Conservation (phyloP, 306 rosid genomes). For the Parietaria judaica region DNA sequence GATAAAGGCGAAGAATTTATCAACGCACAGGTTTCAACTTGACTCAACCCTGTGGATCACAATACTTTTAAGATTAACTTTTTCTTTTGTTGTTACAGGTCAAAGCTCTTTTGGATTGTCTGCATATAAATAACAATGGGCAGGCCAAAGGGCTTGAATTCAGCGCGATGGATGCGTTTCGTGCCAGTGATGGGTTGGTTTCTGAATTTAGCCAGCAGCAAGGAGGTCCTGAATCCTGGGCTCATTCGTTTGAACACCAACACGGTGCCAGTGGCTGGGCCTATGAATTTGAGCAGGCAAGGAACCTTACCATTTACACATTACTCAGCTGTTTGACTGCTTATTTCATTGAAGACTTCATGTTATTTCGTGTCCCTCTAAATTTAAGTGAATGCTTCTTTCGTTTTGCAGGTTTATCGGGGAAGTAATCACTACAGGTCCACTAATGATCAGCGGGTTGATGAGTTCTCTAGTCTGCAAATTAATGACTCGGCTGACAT, state of each 20-base stretch:
- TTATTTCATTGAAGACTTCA: no score
- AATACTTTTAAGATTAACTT: no score
- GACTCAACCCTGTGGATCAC: no score
- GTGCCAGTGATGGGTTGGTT: slow-evolving; percentile 68
- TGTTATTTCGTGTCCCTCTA: no score
- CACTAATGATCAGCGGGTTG: slow-evolving; percentile 76
- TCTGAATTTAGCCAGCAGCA: slow-evolving; percentile 54
- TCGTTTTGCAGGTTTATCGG: slow-evolving; percentile 45
- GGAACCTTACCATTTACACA: no score
- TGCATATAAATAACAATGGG: slow-evolving; percentile 63
- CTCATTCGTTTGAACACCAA: slow-evolving; percentile 75
- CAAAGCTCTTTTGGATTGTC: slow-evolving; percentile 74
- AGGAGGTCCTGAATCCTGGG: slow-evolving; percentile 76
- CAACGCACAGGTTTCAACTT: slow-evolving; percentile 77
- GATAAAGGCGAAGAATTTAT: slow-evolving; percentile 88
- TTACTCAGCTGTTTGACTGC: no score
- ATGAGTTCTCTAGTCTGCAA: slow-evolving; percentile 83
- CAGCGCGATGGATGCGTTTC: slow-evolving; percentile 68
- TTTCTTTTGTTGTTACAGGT: slow-evolving; percentile 44
- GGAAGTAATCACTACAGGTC: slow-evolving; percentile 48
- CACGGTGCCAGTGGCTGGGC: slow-evolving; percentile 87
- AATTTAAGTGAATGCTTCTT: slow-evolving; percentile 1
- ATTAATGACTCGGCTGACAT: slow-evolving; percentile 89
- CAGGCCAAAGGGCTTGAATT: slow-evolving; percentile 50
- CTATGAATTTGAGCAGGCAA: slow-evolving; percentile 89